phyloP scores from a whole-genome alignment of 2,329 filamentous ascomycete species.

The Phyllosticta ampelicida region DNA sequence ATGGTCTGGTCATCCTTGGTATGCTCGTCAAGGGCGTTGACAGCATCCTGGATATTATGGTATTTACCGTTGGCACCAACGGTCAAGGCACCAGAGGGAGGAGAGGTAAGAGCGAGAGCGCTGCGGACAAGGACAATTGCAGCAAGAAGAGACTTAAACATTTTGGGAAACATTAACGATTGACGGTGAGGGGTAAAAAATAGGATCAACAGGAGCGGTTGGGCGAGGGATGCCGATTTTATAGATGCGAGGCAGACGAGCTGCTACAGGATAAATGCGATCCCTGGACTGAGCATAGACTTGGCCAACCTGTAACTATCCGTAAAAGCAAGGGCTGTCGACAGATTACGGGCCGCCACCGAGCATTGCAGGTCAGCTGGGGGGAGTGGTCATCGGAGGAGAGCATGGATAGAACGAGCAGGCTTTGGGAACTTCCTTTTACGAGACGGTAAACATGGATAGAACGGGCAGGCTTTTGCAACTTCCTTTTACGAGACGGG shows the following conservation, averaged over 20 bases:
- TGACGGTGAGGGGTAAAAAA: background rate
- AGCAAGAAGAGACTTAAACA: background rate
- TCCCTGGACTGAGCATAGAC: background rate
- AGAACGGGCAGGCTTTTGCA: too few relatives aligned
- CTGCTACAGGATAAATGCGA: background rate
- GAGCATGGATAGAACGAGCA: background rate
- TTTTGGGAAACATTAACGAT: background rate
- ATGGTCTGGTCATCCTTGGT: constrained; percentile 41
- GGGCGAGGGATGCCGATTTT: background rate
- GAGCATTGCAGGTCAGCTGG: background rate
- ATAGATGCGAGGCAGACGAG: background rate
- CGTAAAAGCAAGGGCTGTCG: background rate
- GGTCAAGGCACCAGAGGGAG: constrained; percentile 38
- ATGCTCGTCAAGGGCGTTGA: constrained; percentile 42
- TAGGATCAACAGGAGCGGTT: background rate
- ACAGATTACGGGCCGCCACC: background rate
- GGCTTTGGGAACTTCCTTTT: background rate
- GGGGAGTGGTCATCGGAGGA: background rate
- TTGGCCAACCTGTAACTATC: background rate
- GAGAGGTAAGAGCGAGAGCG: constrained; percentile 23
- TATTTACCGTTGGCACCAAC: constrained; percentile 30
- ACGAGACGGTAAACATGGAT: background rate
- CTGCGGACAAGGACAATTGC: background rate
- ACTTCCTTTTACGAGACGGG: too few relatives aligned
- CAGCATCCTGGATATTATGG: constrained; percentile 40